phyloP scores from a whole-genome alignment of 164 flowering plant species.

The Cinnamomum chago region DNA sequence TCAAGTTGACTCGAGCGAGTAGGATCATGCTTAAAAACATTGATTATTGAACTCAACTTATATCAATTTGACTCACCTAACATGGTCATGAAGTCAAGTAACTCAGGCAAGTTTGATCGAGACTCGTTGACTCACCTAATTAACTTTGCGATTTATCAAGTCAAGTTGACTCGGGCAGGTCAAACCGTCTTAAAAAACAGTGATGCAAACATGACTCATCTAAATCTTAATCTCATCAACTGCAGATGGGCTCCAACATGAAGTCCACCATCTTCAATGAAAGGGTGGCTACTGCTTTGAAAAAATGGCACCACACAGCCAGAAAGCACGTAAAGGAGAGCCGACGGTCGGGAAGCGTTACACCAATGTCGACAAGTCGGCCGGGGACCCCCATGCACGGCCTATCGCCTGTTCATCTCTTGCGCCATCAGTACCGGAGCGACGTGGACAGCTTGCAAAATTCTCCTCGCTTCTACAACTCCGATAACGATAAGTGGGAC shows the following conservation, averaged over 20 bases:
- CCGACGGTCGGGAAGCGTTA: slow-evolving; percentile 21
- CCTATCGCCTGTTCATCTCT: slow-evolving; percentile 55
- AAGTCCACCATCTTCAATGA: slow-evolving; percentile 75
- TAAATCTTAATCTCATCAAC: not conserved
- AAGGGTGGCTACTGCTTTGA: slow-evolving; percentile 52
- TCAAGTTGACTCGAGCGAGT: not conserved
- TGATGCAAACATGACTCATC: no score
- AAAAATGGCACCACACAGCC: slow-evolving; percentile 67
- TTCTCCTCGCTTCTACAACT: slow-evolving; percentile 35
- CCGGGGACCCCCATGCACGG: slow-evolving; percentile 44
- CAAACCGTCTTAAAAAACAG: no score
- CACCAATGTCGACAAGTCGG: slow-evolving; percentile 46
- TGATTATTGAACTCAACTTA: not conserved
- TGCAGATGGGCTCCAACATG: slow-evolving; percentile 85
- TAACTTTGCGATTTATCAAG: no score
- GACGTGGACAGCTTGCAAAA: slow-evolving; percentile 38
- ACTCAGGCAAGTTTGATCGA: no score
- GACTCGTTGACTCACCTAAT: no score
- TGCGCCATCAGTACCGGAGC: slow-evolving; percentile 31
- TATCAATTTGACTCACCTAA: no score
- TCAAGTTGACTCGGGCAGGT: no score
- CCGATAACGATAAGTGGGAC: slow-evolving; percentile 34
- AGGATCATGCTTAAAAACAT: not conserved
- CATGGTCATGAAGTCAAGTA: no score
- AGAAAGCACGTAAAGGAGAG: slow-evolving; percentile 48